These are phyloP conservation scores for Erysimum pusillum DNA, from an alignment of 441 rosid genomes.

Conservation along the genomic window DNA sequence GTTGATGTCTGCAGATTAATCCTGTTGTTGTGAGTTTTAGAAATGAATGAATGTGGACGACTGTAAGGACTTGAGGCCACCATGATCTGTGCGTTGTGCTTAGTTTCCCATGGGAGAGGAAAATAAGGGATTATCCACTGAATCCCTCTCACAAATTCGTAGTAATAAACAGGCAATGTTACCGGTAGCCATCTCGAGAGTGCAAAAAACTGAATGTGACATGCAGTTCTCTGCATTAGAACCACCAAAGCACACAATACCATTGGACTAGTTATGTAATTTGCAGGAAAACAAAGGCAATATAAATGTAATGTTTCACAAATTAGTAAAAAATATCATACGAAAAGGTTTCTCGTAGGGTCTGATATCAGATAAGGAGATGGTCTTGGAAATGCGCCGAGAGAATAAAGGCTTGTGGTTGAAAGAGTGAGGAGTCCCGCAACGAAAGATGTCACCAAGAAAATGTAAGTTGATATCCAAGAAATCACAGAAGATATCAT, in stretches of 20 bases:
- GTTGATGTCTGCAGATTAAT: slow-evolving; percentile 41
- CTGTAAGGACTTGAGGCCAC: slow-evolving; percentile 61
- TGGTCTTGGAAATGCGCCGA: slow-evolving; percentile 70
- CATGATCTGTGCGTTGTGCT: slow-evolving; percentile 63
- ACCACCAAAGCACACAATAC: slow-evolving; percentile 9
- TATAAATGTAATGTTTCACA: not conserved
- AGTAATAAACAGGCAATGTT: slow-evolving; percentile 74
- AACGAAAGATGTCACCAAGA: slow-evolving; percentile 64
- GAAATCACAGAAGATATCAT: slow-evolving; percentile 60
- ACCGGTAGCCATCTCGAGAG: slow-evolving; percentile 85
- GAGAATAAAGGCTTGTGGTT: slow-evolving; percentile 82
- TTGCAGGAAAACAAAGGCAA: not conserved
- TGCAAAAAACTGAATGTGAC: slow-evolving; percentile 93
- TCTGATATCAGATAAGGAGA: slow-evolving; percentile 64
- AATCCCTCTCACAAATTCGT: slow-evolving; percentile 75
- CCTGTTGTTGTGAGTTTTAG: slow-evolving; percentile 38
- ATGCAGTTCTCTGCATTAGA: slow-evolving; percentile 73
- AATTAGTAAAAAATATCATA: slow-evolving; percentile 48
- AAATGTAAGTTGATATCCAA: slow-evolving; percentile 60
- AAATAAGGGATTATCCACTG: slow-evolving; percentile 95
- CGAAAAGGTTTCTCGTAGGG: slow-evolving; percentile 85
- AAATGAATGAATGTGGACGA: slow-evolving; percentile 56
- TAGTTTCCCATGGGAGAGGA: slow-evolving; percentile 90
- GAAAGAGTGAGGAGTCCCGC: slow-evolving; percentile 85
- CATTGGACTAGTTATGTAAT: not conserved